Percentiles rank a stretch among this genome's conserved stretches.
Conservation (phyloP, 2,329 filamentous ascomycete species). For the Teratosphaeria zuluensis region DNA sequence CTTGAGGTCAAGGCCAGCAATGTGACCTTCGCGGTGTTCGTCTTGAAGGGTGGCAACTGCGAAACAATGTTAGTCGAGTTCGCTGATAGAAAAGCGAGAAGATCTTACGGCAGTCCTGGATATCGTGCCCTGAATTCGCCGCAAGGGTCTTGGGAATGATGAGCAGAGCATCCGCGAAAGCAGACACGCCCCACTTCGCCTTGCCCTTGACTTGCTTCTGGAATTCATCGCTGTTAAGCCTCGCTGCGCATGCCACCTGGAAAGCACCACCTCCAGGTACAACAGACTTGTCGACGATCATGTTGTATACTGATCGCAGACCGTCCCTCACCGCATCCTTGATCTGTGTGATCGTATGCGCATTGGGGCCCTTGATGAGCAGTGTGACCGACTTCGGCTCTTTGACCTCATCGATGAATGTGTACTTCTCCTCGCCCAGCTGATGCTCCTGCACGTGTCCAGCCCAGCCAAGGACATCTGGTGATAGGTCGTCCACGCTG, state of each 20-base stretch:
- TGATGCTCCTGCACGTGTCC: slow-evolving; percentile 95
- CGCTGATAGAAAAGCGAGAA: not conserved
- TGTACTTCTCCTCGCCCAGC: slow-evolving; percentile 97
- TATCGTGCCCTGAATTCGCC: slow-evolving; percentile 90
- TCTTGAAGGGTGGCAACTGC: slow-evolving; percentile 78
- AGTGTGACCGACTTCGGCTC: slow-evolving; percentile 96
- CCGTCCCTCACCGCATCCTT: slow-evolving; percentile 94
- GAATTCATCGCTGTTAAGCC: slow-evolving; percentile 80
- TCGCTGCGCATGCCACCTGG: slow-evolving; percentile 83
- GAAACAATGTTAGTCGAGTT: slow-evolving; percentile 1
- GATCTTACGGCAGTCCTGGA: slow-evolving; percentile 81
- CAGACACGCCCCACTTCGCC: slow-evolving; percentile 88
- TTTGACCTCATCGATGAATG: slow-evolving; percentile 97
- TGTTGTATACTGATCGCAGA: slow-evolving; percentile 94
- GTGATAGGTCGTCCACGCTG: slow-evolving; percentile 84
- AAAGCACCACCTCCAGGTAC: slow-evolving; percentile 92
- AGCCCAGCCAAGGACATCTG: slow-evolving; percentile 88
- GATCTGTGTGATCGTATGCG: slow-evolving; percentile 92
- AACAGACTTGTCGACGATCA: slow-evolving; percentile 95
- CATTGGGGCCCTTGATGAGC: slow-evolving; percentile 94
- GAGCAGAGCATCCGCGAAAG: slow-evolving; percentile 88
- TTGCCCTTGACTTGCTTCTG: slow-evolving; percentile 91
- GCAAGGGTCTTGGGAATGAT: slow-evolving; percentile 96
- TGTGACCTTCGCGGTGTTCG: slow-evolving; percentile 71
- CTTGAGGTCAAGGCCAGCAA: slow-evolving; percentile 76